Percentiles rank a stretch among this genome's conserved stretches.
Conservation (phyloP, 129 eudicot species). For the Apium graveolens region DNA sequence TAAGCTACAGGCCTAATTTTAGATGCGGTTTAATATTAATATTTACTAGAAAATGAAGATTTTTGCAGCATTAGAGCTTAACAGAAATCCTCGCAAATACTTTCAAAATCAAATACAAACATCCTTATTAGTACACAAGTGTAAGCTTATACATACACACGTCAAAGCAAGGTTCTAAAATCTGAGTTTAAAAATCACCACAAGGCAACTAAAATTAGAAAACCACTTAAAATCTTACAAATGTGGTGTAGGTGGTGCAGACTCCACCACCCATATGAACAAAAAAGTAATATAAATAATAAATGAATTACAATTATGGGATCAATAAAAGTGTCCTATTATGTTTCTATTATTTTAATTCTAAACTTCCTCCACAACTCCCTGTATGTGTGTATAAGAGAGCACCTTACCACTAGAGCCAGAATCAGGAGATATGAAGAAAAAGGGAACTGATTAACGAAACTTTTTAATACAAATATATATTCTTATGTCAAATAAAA, state of each 20-base stretch:
- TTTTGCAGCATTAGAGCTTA: neutral
- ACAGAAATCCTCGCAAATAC: neutral
- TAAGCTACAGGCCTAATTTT: neutral
- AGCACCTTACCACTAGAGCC: neutral
- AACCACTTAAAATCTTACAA: neutral
- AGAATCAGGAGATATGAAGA: neutral
- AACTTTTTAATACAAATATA: neutral
- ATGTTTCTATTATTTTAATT: neutral
- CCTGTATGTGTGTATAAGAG: neutral
- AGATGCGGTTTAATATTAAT: neutral
- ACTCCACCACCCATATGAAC: neutral
- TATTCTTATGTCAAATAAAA: neutral
- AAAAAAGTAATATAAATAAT: neutral
- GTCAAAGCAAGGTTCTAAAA: neutral
- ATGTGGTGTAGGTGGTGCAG: neutral
- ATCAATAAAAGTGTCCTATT: neutral
- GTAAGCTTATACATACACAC: neutral
- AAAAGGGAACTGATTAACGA: neutral
- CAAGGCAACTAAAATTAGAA: neutral
- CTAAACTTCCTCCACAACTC: neutral
- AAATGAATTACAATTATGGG: neutral
- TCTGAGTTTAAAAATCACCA: neutral
- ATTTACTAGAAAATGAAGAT: neutral
- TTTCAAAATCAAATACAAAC: neutral
- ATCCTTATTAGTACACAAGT: neutral